Base-by-base conservation (phyloP, 2,329 filamentous ascomycete genomes). In the Aspergillus bombycis region DNA sequence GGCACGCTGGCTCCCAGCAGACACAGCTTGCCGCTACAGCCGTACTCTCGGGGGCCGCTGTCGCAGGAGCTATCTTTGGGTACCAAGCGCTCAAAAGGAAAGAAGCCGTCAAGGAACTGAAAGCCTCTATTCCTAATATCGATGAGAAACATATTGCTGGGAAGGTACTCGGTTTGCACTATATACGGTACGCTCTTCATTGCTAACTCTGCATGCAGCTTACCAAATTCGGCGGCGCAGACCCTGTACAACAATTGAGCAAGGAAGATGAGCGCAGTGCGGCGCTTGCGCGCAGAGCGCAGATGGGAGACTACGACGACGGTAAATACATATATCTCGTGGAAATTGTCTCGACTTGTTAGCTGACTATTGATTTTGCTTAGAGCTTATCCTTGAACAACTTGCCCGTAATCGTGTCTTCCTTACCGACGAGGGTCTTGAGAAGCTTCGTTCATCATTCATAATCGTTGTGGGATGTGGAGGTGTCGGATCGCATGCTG, bases 331-430 rank as follows among this genome's bases (percentile, higher is more conserved):
- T 8, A 10, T 26, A 55, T n/a, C 28, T n/a, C 10, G 9, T 38
- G 14, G 6, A 14, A 10, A n/a, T 32, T 45, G 9, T 43, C 9
- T 11, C 7, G n/a, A 9, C 8, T n/a, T 21, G 32, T 57, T 65
- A 45, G 63, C 64, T 61, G 34, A 67, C 41, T 14, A 23, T 7
- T 10, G 28, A 8, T 14, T 46, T 28, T 26, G 46, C 61, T n/a
- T 67, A 88, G 94, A 95, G 71, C 85, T 99, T 50, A 94, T 98
- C 62, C 86, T 96, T 54, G 95, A 99, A 80, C 95, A 99, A 78
- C 86, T 99, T 14, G 94, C 94, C 2, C 89, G 95, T 57, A 98
- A 97, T 76, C 88, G 92, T 60, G 93, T 95, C 34, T 99, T 99
- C 75, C 87, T 99, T 12, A 92, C 87, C 16, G 89, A 94, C 34